Conservation (phyloP, 148 eudicot species). For the Rhododendron molle region DNA sequence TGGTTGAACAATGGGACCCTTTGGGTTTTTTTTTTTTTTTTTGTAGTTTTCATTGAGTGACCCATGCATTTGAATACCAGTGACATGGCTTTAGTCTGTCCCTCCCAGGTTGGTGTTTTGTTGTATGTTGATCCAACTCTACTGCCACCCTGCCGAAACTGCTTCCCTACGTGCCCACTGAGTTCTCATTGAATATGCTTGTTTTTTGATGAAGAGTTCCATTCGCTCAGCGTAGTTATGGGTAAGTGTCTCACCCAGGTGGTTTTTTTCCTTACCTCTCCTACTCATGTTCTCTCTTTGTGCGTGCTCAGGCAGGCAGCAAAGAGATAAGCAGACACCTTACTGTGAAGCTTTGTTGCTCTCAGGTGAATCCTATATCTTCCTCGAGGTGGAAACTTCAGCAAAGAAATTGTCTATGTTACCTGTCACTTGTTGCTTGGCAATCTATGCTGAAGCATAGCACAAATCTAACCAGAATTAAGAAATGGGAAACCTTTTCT, state of each 20-base stretch:
- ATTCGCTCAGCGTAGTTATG: background rate
- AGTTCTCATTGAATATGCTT: background rate
- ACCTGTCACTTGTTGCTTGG: background rate
- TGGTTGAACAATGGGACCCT: background rate
- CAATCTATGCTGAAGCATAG: background rate
- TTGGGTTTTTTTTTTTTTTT: background rate
- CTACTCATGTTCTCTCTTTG: background rate
- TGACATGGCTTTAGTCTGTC: background rate
- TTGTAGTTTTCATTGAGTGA: background rate
- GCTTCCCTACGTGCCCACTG: background rate
- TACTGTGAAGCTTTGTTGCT: background rate
- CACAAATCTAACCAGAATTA: background rate
- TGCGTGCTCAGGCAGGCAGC: background rate
- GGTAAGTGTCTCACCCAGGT: background rate
- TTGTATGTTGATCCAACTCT: background rate
- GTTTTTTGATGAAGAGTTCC: background rate
- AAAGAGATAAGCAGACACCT: background rate
- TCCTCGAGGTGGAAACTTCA: background rate
- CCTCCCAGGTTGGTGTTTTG: background rate
- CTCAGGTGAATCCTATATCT: background rate
- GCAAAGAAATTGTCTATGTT: background rate
- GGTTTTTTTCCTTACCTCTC: background rate
- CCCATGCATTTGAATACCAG: background rate
- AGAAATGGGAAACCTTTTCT: no score
- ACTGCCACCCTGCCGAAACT: background rate